Percentiles rank a stretch among this genome's conserved stretches.
Evolutionary conservation across 2,329 filamentous ascomycete genomes (phyloP).

Genomic region (Trichoderma afroharzianum): DNA sequence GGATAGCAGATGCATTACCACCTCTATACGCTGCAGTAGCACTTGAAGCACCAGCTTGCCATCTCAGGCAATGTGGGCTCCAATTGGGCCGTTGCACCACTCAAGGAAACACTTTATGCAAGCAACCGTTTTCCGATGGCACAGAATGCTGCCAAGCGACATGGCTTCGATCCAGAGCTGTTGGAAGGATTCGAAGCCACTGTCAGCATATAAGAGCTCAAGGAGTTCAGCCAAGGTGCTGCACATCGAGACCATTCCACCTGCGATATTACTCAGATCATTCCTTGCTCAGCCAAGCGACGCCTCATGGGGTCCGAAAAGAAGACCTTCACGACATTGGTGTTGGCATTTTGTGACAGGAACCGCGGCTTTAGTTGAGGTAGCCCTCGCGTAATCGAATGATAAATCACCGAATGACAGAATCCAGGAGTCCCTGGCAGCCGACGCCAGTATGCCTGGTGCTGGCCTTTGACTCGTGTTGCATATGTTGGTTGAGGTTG

Average conservation of each 20-base stretch:
- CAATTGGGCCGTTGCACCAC: neutral
- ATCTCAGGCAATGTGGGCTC: neutral
- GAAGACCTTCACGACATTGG: neutral
- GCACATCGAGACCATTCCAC: neutral
- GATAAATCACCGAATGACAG: neutral
- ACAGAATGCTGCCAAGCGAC: neutral
- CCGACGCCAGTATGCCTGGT: neutral
- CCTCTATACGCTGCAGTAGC: neutral
- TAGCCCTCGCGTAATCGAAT: neutral
- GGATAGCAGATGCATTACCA: neutral
- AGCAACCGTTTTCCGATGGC: neutral
- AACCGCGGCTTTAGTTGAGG: neutral
- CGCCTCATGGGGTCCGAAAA: conserved; percentile 6
- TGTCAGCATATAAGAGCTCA: neutral
- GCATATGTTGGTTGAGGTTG: neutral
- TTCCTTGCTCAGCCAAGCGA: neutral
- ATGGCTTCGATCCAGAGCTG: neutral
- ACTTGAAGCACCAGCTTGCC: neutral
- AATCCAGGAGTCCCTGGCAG: neutral
- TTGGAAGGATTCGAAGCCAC: neutral
- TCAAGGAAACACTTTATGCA: neutral
- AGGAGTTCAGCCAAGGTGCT: neutral
- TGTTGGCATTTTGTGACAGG: neutral
- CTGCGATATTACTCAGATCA: neutral
- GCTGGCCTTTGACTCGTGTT: neutral